phyloP scores from a whole-genome alignment of 73 alveolate genomes.

The Breviolum minutum region DNA sequence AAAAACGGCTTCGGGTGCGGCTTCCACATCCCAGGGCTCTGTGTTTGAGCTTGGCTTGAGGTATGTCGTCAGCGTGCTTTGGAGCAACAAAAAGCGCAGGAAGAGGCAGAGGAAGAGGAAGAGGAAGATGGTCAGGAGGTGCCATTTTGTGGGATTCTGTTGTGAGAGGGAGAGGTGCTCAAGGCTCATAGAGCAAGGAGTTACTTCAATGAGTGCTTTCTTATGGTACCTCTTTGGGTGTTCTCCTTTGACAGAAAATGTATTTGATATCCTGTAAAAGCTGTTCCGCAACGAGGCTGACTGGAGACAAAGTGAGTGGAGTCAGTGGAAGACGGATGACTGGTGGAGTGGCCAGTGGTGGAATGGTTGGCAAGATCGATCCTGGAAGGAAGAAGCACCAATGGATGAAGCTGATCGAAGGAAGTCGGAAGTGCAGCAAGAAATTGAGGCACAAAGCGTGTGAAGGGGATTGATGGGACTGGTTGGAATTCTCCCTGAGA shows the following conservation, averaged over 20 bases:
- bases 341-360: slow-evolving; percentile 32
- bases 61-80: slow-evolving; percentile 56
- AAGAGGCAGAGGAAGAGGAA: slow-evolving; percentile 8
- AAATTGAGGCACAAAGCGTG: slow-evolving; percentile 6
- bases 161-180: neutral
- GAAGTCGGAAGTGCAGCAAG: slow-evolving; percentile 36
- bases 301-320: slow-evolving; percentile 26
- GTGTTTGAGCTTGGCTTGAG: neutral
- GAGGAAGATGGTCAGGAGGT: slow-evolving; percentile 31
- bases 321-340: slow-evolving; percentile 1
- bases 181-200: too few species aligned
- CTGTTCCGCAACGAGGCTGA: neutral
- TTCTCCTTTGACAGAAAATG: too few species aligned
- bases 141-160: neutral
- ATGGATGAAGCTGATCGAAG: slow-evolving; percentile 42
- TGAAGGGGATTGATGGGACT: neutral
- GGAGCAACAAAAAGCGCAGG: slow-evolving; percentile 33
- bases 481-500: neutral
- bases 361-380: neutral
- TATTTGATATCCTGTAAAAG: too few species aligned
- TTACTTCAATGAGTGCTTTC: too few species aligned
- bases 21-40: too few species aligned
- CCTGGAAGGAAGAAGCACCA: slow-evolving; percentile 39
- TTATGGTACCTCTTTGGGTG: too few species aligned
- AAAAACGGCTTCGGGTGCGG: too few species aligned